Conservation (phyloP, 2,329 filamentous ascomycete species). For the Epichloe aotearoae region DNA sequence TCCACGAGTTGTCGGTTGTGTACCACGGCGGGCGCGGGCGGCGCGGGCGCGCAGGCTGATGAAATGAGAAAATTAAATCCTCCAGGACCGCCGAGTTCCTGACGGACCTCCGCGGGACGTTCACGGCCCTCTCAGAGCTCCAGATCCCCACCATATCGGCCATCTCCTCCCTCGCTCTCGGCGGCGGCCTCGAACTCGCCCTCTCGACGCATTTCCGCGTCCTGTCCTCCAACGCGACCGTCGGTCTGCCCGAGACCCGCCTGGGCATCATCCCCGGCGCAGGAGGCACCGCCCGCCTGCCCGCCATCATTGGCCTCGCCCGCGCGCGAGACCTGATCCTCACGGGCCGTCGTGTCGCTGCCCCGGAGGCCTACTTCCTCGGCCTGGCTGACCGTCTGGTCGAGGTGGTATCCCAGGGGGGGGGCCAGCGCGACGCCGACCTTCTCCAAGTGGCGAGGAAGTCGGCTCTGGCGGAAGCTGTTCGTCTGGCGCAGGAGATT, state of each 20-base stretch:
- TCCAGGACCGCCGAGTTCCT: conserved; percentile 72
- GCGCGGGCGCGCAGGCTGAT: background rate
- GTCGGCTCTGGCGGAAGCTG: conserved; percentile 59
- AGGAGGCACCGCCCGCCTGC: conserved; percentile 81
- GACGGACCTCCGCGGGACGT: conserved; percentile 58
- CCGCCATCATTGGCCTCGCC: conserved; percentile 60
- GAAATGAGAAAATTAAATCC: background rate
- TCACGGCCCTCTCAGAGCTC: conserved; percentile 58
- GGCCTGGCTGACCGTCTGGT: conserved; percentile 85
- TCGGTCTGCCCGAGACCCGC: conserved; percentile 82
- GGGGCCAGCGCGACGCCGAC: conserved; percentile 27
- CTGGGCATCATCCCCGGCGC: conserved; percentile 92
- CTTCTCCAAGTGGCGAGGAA: conserved; percentile 47
- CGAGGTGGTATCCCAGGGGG: conserved; percentile 49
- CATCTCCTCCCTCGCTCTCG: conserved; percentile 73
- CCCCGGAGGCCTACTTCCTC: conserved; percentile 78
- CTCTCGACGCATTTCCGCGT: conserved; percentile 83
- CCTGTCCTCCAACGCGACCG: conserved; percentile 60
- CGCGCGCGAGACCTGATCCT: conserved; percentile 84
- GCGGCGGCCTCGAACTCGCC: conserved; percentile 86
- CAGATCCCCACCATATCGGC: conserved; percentile 84
- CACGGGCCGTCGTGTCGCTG: conserved; percentile 75
- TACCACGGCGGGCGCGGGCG: too few relatives aligned
- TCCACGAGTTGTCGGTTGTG: too few relatives aligned
- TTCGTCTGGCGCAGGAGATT: conserved; percentile 70